Percentiles rank a stretch among this genome's conserved stretches.
These are phyloP conservation scores for Annulohypoxylon stygium DNA, from an alignment of 495 filamentous ascomycete genomes.

Conservation along the genomic window DNA sequence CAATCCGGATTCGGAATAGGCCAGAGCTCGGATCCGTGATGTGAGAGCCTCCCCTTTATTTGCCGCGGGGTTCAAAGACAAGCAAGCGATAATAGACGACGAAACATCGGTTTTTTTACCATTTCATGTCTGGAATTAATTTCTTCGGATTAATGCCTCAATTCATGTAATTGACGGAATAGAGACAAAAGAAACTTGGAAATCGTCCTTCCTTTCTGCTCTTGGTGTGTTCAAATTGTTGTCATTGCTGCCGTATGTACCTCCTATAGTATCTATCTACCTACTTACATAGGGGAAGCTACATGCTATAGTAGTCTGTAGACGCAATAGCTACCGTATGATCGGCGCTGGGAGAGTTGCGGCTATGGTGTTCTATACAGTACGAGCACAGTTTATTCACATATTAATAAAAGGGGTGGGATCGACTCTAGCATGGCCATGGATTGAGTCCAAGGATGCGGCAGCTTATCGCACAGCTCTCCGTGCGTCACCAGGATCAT, in stretches of 20 bases:
- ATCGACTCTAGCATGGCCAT: slow-evolving; percentile 38
- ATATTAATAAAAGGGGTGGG: slow-evolving; percentile 42
- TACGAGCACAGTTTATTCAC: slow-evolving; percentile 18
- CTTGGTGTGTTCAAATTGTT: not conserved
- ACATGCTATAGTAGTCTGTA: slow-evolving; percentile 1
- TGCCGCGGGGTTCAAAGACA: slow-evolving; percentile 22
- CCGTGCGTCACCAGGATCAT: slow-evolving; percentile 38
- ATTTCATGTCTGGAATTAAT: not conserved
- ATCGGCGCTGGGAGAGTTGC: slow-evolving; percentile 32
- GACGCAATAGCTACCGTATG: slow-evolving; percentile 27
- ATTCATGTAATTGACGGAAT: slow-evolving; percentile 2
- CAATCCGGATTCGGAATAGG: slow-evolving; percentile 30
- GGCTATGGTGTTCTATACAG: slow-evolving; percentile 43
- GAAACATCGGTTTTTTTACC: not conserved
- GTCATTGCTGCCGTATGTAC: slow-evolving; percentile 5
- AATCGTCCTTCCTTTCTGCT: not conserved
- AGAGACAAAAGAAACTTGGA: not conserved
- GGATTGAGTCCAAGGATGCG: slow-evolving; percentile 39
- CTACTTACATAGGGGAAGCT: not conserved
- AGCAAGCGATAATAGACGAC: not conserved
- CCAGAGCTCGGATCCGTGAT: slow-evolving; percentile 7
- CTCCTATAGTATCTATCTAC: not conserved
- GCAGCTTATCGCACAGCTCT: slow-evolving; percentile 44
- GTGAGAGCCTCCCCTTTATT: slow-evolving; percentile 23
- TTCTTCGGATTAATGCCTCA: slow-evolving; percentile 7